phyloP scores from a whole-genome alignment of 2,329 filamentous ascomycete genomes.

The Ceratocystis destructans region DNA sequence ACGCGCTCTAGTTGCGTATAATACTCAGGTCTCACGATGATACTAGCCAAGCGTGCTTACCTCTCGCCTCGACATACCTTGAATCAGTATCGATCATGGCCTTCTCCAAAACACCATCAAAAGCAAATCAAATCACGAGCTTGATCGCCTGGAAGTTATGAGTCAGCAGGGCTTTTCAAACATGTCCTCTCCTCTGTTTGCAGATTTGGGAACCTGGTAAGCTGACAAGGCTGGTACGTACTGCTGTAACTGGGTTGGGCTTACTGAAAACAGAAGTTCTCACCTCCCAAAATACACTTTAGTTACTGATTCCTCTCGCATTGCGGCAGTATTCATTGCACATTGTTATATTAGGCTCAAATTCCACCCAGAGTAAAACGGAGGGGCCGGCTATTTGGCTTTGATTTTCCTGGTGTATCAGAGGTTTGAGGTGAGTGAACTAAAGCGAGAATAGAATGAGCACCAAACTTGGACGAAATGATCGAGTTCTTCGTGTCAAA shows the following conservation, averaged over 20 bases:
- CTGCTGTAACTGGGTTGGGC: background rate
- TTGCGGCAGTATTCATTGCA: no score
- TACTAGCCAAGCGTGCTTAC: background rate
- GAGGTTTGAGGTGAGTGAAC: background rate
- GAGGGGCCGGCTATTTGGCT: background rate
- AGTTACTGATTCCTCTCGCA: no score
- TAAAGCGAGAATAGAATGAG: background rate
- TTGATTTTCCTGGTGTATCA: background rate
- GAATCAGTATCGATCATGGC: background rate
- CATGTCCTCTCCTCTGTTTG: background rate
- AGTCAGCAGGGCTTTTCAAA: background rate
- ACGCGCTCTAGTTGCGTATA: background rate
- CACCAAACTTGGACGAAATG: background rate
- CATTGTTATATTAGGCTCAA: background rate
- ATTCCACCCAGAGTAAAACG: background rate
- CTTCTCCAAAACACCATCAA: background rate
- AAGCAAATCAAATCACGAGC: slow-evolving; percentile 5
- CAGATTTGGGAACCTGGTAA: background rate
- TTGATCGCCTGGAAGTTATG: background rate
- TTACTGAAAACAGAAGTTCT: background rate
- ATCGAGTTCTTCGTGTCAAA: background rate
- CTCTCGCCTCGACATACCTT: background rate
- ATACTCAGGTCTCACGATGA: background rate
- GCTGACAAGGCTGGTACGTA: background rate
- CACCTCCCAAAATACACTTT: no score